Percentiles rank a stretch among this genome's conserved stretches.
Evolutionary conservation across 805 yeast species (phyloP).

Genomic region (Saccharomycopsis fodiens): DNA sequence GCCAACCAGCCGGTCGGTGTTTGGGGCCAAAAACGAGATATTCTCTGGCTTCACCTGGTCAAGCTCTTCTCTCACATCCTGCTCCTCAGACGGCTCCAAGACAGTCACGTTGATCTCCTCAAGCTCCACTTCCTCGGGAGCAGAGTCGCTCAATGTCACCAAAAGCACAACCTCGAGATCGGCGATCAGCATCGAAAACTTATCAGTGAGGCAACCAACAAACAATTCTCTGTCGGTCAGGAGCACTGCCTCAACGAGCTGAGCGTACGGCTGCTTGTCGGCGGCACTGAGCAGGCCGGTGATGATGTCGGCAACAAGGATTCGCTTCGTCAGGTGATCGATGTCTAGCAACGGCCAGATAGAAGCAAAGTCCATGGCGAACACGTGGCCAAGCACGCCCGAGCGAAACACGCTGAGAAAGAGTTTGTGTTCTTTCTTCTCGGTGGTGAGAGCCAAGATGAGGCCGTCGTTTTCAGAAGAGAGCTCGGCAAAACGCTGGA

Average conservation of each 20-base stretch:
- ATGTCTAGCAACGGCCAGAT: conserved; percentile 11
- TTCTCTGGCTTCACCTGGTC: not conserved
- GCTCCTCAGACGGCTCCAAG: conserved; percentile 20
- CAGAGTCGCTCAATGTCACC: conserved; percentile 43
- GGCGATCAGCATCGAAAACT: conserved; percentile 33
- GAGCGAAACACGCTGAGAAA: conserved; percentile 11
- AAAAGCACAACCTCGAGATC: conserved; percentile 60
- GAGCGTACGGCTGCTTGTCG: not conserved
- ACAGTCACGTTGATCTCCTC: conserved; percentile 19
- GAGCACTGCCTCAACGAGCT: not conserved
- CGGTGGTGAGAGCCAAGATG: conserved; percentile 2
- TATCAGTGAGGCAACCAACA: conserved; percentile 27
- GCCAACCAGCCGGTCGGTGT: conserved; percentile 34
- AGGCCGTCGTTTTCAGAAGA: not conserved
- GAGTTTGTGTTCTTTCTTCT: conserved; percentile 6
- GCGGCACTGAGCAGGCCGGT: conserved; percentile 28
- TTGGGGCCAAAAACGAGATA: conserved; percentile 31
- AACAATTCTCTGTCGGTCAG: conserved; percentile 33
- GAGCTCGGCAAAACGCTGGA: not conserved
- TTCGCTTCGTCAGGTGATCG: conserved; percentile 24
- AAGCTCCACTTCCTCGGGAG: conserved; percentile 26
- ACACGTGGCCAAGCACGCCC: not conserved
- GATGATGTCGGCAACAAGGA: conserved; percentile 34
- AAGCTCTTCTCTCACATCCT: conserved; percentile 21
- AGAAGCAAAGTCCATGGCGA: not conserved